Base-by-base conservation (phyloP, 164 flowering plant genomes). In the Nelumbo lutea region DNA sequence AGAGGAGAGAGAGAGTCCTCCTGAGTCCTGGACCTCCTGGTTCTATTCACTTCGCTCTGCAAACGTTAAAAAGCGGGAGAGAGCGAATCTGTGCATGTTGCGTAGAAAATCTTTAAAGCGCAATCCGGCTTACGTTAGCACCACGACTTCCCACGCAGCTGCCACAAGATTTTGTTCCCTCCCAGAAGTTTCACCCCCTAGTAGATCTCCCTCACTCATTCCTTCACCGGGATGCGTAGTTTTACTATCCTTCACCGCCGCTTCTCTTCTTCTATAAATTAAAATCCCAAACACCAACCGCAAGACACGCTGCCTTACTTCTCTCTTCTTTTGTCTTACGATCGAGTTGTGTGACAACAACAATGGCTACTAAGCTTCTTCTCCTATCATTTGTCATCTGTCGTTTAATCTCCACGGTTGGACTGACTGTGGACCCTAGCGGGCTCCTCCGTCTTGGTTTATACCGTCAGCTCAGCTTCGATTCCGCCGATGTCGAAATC, bases 91-190 rank as follows among this genome's bases (percentile, higher is more conserved):
- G 75, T 81, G 83, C 86, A 80, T 85, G 84, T 80, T 85, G 79
- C 79, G 82, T 72, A 80, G 76, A 56, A 82, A 75, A 87, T 87
- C 90, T 79, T 75, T 80, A 80, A 82, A 85, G 87, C 62, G 76
- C 56, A 80, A 80, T 78, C 75, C 73, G 66, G 78, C 85, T 81
- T 85, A 86, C 87, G 85, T 81, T 84, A 76, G 79, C 80, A 65
- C 79, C 78, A 64, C 79, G 74, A 66, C 69, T 71, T 69, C 79
- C 80, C 80, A 72, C 76, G 69, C 66, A 75, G 48, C 84, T 72
- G 76, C 76, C 72, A 68, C 76, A 72, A 73, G 82, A 79, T 77
- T 77, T 79, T 80, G 72, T 82, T 77, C 76, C 52, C 68, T 59
- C 63, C 68, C 6, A 64, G 60, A 60, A 72, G 61, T 42, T 48